Percentiles rank a stretch among this genome's conserved stretches.
These are phyloP conservation scores for Kodamaea lidongshanica DNA, from an alignment of 805 yeast genomes.

Conservation along the genomic window DNA sequence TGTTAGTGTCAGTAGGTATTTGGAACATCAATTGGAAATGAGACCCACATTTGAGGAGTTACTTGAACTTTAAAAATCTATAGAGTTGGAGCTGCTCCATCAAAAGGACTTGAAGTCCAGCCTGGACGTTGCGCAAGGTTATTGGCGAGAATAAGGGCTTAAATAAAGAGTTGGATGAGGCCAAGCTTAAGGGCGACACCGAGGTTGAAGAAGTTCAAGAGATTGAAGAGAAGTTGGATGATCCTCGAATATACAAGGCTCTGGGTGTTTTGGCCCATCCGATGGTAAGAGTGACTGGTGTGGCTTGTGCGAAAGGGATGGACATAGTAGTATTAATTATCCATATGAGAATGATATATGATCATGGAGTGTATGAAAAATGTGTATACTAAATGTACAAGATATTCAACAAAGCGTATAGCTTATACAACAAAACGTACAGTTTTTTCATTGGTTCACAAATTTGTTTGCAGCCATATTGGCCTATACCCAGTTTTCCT, in stretches of 20 bases:
- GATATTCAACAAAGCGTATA: too few relatives aligned
- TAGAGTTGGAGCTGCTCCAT: slow-evolving; percentile 37
- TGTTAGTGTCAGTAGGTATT: too few relatives aligned
- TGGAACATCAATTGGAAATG: slow-evolving; percentile 27
- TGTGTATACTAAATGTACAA: too few relatives aligned
- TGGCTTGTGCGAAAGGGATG: slow-evolving; percentile 85
- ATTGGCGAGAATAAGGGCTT: slow-evolving; percentile 18
- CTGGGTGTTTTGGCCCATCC: slow-evolving; percentile 48
- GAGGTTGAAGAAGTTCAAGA: too few relatives aligned
- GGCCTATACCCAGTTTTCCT: too few relatives aligned
- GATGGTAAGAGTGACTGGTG: slow-evolving; percentile 82
- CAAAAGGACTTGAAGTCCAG: slow-evolving; percentile 26
- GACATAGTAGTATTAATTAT: slow-evolving; percentile 83
- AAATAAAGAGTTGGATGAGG: slow-evolving; percentile 12
- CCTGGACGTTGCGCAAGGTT: slow-evolving; percentile 19
- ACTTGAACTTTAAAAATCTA: slow-evolving; percentile 36
- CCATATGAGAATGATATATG: slow-evolving; percentile 70
- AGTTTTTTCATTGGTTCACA: too few relatives aligned
- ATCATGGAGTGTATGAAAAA: too few relatives aligned
- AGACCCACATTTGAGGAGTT: slow-evolving; percentile 40
- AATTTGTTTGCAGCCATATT: too few relatives aligned
- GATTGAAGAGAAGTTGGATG: too few relatives aligned
- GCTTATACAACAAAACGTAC: too few relatives aligned
- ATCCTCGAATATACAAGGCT: slow-evolving; percentile 47
- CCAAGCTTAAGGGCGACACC: slow-evolving; percentile 2